These are phyloP conservation scores for Alternaria atra DNA, from an alignment of 2,329 filamentous ascomycete species.

Conservation along the genomic window DNA sequence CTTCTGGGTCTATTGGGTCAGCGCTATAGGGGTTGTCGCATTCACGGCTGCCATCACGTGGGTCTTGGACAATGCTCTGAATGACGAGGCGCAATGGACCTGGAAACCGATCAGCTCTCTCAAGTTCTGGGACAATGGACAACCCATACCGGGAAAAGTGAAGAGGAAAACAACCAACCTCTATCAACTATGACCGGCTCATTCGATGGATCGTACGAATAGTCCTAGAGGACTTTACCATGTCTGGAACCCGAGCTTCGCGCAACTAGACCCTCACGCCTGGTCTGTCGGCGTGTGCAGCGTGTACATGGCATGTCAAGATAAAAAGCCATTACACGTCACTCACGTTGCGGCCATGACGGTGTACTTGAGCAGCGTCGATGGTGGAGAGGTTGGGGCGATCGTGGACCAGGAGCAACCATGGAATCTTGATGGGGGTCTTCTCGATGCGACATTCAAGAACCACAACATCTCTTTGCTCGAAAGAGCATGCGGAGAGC, in stretches of 20 bases:
- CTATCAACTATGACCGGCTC: constrained; percentile 13
- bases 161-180: constrained; percentile 24
- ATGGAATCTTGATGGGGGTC: not conserved
- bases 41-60: constrained; percentile 38
- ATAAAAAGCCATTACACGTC: too few relatives aligned
- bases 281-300: too few relatives aligned
- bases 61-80: constrained; percentile 37
- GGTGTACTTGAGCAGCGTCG: not conserved
- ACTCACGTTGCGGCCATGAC: not conserved
- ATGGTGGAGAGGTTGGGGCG: not conserved
- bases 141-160: not conserved
- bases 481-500: not conserved
- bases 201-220: not conserved
- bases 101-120: constrained; percentile 13
- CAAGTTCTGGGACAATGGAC: constrained; percentile 26
- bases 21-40: constrained; percentile 34
- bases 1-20: constrained; percentile 48
- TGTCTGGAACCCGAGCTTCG: too few relatives aligned
- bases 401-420: not conserved
- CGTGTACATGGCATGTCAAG: too few relatives aligned
- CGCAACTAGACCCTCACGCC: too few relatives aligned
- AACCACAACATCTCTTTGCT: not conserved
- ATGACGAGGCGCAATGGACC: constrained; percentile 43
- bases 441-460: not conserved
- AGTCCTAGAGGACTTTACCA: too few relatives aligned